Evolutionary conservation across 2,329 filamentous ascomycete genomes (phyloP).

Genomic region (Cadophora luteo-olivacea): DNA sequence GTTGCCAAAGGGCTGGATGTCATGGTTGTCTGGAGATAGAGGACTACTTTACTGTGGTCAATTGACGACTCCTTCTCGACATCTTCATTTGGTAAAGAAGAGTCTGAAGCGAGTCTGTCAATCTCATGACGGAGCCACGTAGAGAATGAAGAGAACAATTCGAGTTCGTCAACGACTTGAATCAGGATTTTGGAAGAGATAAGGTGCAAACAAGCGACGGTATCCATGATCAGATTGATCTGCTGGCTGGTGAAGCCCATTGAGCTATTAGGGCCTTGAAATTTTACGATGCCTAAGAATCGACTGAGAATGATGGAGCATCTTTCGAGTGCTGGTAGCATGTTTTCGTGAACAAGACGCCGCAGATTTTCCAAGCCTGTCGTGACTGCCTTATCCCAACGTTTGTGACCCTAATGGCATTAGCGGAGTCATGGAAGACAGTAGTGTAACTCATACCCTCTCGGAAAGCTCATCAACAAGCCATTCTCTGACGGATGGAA

Average conservation of each 20-base stretch:
- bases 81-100: constrained; percentile 68
- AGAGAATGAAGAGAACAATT: constrained; percentile 80
- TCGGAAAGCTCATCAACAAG: constrained; percentile 83
- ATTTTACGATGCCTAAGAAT: constrained; percentile 82
- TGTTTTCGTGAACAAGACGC: constrained; percentile 81
- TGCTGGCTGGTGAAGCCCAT: constrained; percentile 71
- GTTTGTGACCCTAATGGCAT: constrained; percentile 75
- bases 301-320: constrained; percentile 82
- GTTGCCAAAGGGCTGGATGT: constrained; percentile 67
- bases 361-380: constrained; percentile 80
- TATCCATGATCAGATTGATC: constrained; percentile 71
- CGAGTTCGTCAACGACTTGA: constrained; percentile 76
- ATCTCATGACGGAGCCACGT: constrained; percentile 86
- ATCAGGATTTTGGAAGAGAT: constrained; percentile 76
- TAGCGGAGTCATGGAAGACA: constrained; percentile 21
- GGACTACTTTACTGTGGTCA: constrained; percentile 74
- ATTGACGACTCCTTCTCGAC: constrained; percentile 79
- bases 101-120: constrained; percentile 73
- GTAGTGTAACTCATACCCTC: constrained; percentile 56
- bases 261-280: constrained; percentile 70
- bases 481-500: constrained; percentile 81
- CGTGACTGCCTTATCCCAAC: constrained; percentile 89
- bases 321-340: constrained; percentile 86
- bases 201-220: constrained; percentile 76
- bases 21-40: constrained; percentile 78